Conservation (phyloP, 2,329 filamentous ascomycete species). For the Colletotrichum sp. region DNA sequence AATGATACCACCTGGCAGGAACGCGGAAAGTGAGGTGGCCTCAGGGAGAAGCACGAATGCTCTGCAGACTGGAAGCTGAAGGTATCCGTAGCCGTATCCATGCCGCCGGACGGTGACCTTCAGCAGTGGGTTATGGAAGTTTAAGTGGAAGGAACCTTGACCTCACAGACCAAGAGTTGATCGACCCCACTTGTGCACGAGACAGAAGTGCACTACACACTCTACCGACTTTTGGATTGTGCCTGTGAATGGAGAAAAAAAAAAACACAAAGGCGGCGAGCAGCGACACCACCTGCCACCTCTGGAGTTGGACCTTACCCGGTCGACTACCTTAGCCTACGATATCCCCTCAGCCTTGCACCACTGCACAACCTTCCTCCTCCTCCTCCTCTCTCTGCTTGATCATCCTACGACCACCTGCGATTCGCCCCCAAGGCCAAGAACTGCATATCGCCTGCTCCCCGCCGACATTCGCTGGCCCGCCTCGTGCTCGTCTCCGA, state of each 20-base stretch:
- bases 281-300: constrained; percentile 41
- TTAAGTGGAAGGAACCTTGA: neutral
- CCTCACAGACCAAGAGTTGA: constrained; percentile 2
- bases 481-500: constrained; percentile 10
- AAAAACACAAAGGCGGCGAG: neutral
- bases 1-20: neutral
- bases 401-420: neutral
- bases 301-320: neutral
- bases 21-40: neutral
- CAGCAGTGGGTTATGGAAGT: neutral
- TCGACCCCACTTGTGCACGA: constrained; percentile 41
- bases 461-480: neutral
- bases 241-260: neutral
- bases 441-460: neutral
- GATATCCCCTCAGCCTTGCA: constrained; percentile 23
- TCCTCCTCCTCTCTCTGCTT: neutral
- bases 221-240: constrained; percentile 44
- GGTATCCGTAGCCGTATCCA: neutral
- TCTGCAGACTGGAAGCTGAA: neutral
- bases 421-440: neutral
- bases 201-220: constrained; percentile 27
- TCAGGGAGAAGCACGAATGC: neutral
- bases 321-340: neutral
- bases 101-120: neutral
- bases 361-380: neutral